Conservation (phyloP, 805 yeast species). For the Saccharomycopsis fodiens region DNA sequence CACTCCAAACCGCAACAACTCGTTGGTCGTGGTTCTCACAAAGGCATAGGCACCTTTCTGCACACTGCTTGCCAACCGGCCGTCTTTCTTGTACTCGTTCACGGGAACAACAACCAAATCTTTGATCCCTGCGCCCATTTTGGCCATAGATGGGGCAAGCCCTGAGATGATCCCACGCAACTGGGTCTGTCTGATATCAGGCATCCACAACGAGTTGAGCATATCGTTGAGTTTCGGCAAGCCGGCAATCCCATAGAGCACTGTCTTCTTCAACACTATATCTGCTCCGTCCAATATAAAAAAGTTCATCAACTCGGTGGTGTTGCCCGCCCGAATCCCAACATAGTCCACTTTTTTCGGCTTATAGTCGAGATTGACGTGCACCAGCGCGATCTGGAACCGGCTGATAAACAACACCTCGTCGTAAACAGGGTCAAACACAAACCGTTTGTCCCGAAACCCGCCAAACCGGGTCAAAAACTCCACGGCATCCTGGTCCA, state of each 20-base stretch:
- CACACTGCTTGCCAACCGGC: conserved; percentile 57
- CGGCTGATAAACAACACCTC: conserved; percentile 64
- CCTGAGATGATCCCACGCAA: conserved; percentile 78
- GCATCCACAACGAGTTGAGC: conserved; percentile 74
- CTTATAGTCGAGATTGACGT: conserved; percentile 75
- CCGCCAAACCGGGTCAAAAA: conserved; percentile 73
- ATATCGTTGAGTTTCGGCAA: conserved; percentile 48
- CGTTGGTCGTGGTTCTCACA: conserved; percentile 72
- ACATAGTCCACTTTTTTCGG: conserved; percentile 84
- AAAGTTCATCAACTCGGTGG: conserved; percentile 80
- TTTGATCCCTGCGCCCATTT: conserved; percentile 70
- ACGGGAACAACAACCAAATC: conserved; percentile 69
- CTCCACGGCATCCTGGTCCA: conserved; percentile 91
- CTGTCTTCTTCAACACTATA: conserved; percentile 52
- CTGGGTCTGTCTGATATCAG: conserved; percentile 79
- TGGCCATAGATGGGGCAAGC: conserved; percentile 71
- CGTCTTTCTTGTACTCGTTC: conserved; percentile 67
- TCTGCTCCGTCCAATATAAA: conserved; percentile 84
- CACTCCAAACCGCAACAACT: conserved; percentile 73
- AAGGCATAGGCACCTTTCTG: conserved; percentile 71
- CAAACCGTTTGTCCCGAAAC: conserved; percentile 66
- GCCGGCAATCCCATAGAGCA: conserved; percentile 72
- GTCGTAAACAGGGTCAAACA: conserved; percentile 48
- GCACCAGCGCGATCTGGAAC: conserved; percentile 51
- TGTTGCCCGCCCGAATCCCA: conserved; percentile 79